A percentile compares a stretch with the other conserved stretches of the same genome.
phyloP scores from a whole-genome alignment of 2,329 filamentous ascomycete species.

The Penicillium sp. region DNA sequence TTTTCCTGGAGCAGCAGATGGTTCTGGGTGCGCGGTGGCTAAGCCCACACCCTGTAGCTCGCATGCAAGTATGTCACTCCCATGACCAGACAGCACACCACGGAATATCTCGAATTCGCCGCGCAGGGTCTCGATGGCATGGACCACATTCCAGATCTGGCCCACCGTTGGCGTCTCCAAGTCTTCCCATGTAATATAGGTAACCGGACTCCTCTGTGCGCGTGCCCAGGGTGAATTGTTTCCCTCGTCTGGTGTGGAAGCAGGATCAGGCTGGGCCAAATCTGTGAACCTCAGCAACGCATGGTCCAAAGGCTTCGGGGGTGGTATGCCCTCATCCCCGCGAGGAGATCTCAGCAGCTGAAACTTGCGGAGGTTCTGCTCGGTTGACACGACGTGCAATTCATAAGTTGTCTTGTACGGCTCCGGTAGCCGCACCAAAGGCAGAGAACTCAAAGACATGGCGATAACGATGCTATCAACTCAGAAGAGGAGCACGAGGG shows the following conservation, averaged over 20 bases:
- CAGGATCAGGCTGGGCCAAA: conserved; percentile 22
- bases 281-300: conserved; percentile 33
- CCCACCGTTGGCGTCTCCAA: conserved; percentile 31
- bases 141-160: conserved; percentile 43
- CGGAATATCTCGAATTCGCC: conserved; percentile 38
- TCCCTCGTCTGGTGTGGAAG: conserved; percentile 22
- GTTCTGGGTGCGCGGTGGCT: conserved; percentile 44
- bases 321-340: conserved; percentile 17
- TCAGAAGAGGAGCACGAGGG: neutral
- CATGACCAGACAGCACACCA: conserved; percentile 32
- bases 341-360: conserved; percentile 23
- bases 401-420: conserved; percentile 23
- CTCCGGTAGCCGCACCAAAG: conserved; percentile 20
- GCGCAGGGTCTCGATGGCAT: conserved; percentile 37
- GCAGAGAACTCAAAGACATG: conserved; percentile 2
- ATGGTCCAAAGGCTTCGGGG: conserved; percentile 31
- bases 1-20: conserved; percentile 40
- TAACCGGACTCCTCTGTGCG: conserved; percentile 32
- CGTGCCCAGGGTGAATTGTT: conserved; percentile 45
- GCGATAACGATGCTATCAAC: neutral
- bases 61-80: conserved; percentile 26
- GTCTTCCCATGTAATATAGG: conserved; percentile 36
- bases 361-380: conserved; percentile 15
- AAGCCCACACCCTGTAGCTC: conserved; percentile 43
- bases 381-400: conserved; percentile 17